Base-by-base conservation (phyloP, 148 eudicot species). In the Vaccinium darrowii region DNA sequence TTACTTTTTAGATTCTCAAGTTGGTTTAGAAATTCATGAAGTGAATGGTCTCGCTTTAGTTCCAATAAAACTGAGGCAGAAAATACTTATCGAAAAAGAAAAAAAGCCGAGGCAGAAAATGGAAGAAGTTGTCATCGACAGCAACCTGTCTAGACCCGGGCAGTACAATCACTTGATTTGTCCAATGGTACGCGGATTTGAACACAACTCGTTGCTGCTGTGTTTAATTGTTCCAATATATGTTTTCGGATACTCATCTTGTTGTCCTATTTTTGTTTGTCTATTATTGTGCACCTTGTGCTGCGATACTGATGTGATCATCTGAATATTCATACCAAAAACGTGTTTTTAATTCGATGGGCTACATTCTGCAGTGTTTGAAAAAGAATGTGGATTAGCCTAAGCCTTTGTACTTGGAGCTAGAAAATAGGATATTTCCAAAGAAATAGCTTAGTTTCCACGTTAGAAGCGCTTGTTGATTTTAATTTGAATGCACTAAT, bases 131-230 rank as follows among this genome's bases (percentile, higher is more conserved):
- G 93, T 92, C 49, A 90, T 94, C 85, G 88, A 83, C 82, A 86
- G 86, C 83, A 69, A 80, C 84, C 80, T 56, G 0, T 88, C 87
- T 83, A 78, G 33, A 56, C 91, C 93, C 8, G 98, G 98, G 76
- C 95, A 94, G 84, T 81, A 90, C 86, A 43, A 79, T 85, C 27
- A 58, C 53, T 88, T 92, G 85, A 5, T 86, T 23, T 94, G 98
- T 82, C 98, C 98, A 50, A 84, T 56, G 91, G 98, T 94, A 90
- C 76, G 79, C 58, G 39, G 60, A 51, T 52, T 78, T 14, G 43
- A 51, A 14, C 56, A 25, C 81, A 23, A 54, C 56, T 25, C 21
- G 8, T 60, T 78, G 79, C 79, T 76, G 7, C 54, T 49, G n/a
- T 78, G 8, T 14, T 5, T 78, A 51, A 51, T 27, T 77, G 33